Evolutionary conservation across 192 early-diverging fungal genomes (phyloP).

Genomic region (Umbelopsis sp.): DNA sequence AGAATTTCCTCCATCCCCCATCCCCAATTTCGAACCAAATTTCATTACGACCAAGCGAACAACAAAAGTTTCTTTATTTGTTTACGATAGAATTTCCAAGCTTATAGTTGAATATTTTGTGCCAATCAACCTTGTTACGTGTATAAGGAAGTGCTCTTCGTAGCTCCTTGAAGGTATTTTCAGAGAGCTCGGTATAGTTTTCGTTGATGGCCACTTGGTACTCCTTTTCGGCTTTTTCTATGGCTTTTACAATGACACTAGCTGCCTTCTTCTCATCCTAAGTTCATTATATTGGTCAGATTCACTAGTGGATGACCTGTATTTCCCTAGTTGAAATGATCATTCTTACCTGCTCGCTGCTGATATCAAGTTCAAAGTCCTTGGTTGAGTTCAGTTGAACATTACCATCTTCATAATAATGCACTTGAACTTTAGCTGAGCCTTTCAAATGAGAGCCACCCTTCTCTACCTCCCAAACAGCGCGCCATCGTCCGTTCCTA

Average conservation of each 20-base stretch:
- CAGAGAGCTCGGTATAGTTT: conserved; percentile 76
- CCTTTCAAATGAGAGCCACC: conserved; percentile 67
- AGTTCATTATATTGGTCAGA: background rate
- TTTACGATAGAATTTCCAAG: conserved; percentile 41
- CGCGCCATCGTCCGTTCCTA: conserved; percentile 93
- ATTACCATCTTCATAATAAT: conserved; percentile 99
- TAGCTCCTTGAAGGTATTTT: conserved; percentile 89
- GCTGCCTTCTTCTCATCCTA: conserved; percentile 43
- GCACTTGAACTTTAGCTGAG: conserved; percentile 77
- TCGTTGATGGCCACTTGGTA: conserved; percentile 88
- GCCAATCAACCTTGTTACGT: conserved; percentile 92
- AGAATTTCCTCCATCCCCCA: background rate
- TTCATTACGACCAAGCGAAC: too few species aligned
- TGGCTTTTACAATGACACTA: conserved; percentile 59
- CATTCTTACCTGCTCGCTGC: conserved; percentile 9
- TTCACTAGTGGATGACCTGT: too few species aligned
- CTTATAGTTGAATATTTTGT: conserved; percentile 74
- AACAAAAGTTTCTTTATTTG: conserved; percentile 14
- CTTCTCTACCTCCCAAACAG: conserved; percentile 75
- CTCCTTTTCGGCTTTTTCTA: conserved; percentile 73
- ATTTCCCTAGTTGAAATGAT: background rate
- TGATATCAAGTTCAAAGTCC: conserved; percentile 52
- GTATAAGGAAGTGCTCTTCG: conserved; percentile 91
- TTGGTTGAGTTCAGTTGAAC: conserved; percentile 89
- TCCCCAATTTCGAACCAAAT: too few species aligned